Base-by-base conservation (phyloP, 2,329 filamentous ascomycete genomes). In the Incumbomyces lentus region DNA sequence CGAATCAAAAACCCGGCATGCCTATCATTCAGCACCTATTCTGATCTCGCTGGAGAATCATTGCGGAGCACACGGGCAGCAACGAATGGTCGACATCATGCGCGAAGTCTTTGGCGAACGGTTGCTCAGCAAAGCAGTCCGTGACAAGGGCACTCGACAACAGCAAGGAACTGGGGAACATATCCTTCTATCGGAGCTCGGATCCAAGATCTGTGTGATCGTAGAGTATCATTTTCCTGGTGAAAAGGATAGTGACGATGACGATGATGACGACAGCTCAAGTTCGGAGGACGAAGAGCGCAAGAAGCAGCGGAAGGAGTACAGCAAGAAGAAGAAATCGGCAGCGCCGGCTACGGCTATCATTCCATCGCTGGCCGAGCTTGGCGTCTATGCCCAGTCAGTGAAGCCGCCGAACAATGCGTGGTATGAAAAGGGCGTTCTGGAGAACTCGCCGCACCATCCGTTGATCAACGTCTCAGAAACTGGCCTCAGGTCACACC, bases 331-430 rank as follows among this genome's bases (percentile, higher is more conserved):
- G 14, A 54, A 55, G 32, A 52, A 54, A 31, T 47, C 54, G 31
- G 45, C 44, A 17, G 39, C 44, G 1, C 40, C 47, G 8, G 16
- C 51, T 13, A 49, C 49, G 11, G 36, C 40, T 22, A 55, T 57
- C 36, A 48, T 55, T 17, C 55, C 55, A n/a, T 51, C 52, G 22
- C 49, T 57, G 11, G 55, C 55, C 12, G 55, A 55, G n/a, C 44
- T 57, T 16, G 55, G 55, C 6, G 47, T 57, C 16, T 57, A 57
- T 40, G 55, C 55, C 30, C 55, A 57, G 34, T 57, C 55, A 13
- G 49, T 55, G 34, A 57, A 57, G 40, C 55, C 55, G 19, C 44
- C 40, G 26, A 50, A 57, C 49, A 52, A 54, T 34, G 49, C 53
- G 6, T 57, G 55, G 55, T 57, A 46, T 35, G 46, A 49, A 29